These are phyloP conservation scores for Cardamine resedifolia DNA, from an alignment of 345 rosid genomes.

Conservation along the genomic window DNA sequence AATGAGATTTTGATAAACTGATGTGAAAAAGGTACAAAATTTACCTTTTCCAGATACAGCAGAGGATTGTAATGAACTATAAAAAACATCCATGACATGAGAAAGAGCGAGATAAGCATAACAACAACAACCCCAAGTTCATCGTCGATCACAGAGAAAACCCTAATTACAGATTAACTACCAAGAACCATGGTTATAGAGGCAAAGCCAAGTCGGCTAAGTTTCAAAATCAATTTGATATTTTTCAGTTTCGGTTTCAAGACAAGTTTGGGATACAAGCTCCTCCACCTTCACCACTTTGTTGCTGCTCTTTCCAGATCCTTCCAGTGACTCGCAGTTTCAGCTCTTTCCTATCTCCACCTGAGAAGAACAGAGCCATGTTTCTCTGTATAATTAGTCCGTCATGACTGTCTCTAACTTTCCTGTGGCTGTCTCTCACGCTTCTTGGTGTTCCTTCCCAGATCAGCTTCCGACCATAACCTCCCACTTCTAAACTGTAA, in stretches of 20 bases:
- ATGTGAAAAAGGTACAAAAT: slow-evolving; percentile 7
- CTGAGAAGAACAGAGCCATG: slow-evolving; percentile 96
- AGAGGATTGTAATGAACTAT: slow-evolving; percentile 10
- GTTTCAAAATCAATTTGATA: slow-evolving; percentile 19
- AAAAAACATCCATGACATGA: slow-evolving; percentile 25
- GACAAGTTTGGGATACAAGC: slow-evolving; percentile 89
- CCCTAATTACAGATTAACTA: slow-evolving; percentile 33
- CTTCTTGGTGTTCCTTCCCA: slow-evolving; percentile 95
- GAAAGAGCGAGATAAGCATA: neutral
- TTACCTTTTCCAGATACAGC: slow-evolving; percentile 31
- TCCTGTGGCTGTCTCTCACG: slow-evolving; percentile 89
- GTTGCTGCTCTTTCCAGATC: slow-evolving; percentile 96
- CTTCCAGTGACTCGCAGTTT: slow-evolving; percentile 89
- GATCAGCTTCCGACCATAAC: slow-evolving; percentile 80
- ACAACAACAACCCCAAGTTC: slow-evolving; percentile 20
- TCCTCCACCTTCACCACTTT: slow-evolving; percentile 76
- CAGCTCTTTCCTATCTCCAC: slow-evolving; percentile 91
- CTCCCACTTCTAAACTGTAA: slow-evolving; percentile 96
- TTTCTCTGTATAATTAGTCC: slow-evolving; percentile 86
- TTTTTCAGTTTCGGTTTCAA: slow-evolving; percentile 7
- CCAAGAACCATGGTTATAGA: slow-evolving; percentile 27
- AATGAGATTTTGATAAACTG: neutral
- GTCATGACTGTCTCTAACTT: slow-evolving; percentile 90
- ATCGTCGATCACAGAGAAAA: slow-evolving; percentile 8
- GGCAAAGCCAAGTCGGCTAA: slow-evolving; percentile 7